These are phyloP conservation scores for Fusarium buharicum DNA, from an alignment of 2,329 filamentous ascomycete genomes.

Conservation along the genomic window DNA sequence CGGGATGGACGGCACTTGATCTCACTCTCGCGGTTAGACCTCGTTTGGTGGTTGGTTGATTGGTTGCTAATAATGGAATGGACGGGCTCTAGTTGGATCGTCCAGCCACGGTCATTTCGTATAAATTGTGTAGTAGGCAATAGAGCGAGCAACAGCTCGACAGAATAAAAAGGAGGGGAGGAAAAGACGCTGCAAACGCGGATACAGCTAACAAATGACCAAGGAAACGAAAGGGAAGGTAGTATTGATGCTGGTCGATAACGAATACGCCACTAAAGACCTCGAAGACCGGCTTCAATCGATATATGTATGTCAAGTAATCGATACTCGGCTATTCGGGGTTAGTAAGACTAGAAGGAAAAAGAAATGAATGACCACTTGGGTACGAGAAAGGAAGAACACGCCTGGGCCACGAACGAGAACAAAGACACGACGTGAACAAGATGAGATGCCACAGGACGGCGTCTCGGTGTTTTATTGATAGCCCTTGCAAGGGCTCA, in stretches of 20 bases:
- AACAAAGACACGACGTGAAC: constrained; percentile 31
- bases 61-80: constrained; percentile 36
- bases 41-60: constrained; percentile 18
- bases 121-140: constrained; percentile 14
- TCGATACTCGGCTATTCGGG: constrained; percentile 17
- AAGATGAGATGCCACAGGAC: constrained; percentile 15
- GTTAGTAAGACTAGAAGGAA: constrained; percentile 24
- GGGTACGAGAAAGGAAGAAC: constrained; percentile 24
- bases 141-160: constrained; percentile 26
- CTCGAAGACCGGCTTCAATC: constrained; percentile 42
- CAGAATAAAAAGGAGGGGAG: constrained; percentile 24
- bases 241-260: constrained; percentile 31
- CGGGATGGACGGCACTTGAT: constrained; percentile 21
- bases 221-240: constrained; percentile 21
- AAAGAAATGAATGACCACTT: constrained; percentile 35
- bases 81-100: constrained; percentile 31
- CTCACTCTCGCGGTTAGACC: constrained; percentile 31
- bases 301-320: constrained; percentile 10
- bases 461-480: constrained; percentile 35
- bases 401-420: constrained; percentile 23
- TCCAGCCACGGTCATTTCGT: constrained; percentile 37
- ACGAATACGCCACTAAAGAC: constrained; percentile 29
- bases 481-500: constrained; percentile 15
- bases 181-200: neutral
- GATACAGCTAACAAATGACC: constrained; percentile 1